Percentiles rank a stretch among this genome's conserved stretches.
Conservation (phyloP, 345 rosid species). For the Citrus glauca region DNA sequence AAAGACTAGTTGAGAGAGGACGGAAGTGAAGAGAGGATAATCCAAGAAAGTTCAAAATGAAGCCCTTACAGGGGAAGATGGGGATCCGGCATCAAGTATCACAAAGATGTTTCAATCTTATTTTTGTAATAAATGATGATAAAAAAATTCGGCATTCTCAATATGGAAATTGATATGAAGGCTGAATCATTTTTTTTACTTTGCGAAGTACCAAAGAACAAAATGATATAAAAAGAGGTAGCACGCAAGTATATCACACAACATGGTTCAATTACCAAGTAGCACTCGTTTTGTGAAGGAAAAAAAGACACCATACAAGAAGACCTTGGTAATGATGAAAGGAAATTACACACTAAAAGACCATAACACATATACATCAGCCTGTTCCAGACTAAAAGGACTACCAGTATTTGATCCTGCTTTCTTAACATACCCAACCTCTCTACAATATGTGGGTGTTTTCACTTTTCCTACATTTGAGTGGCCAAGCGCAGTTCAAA, state of each 20-base stretch:
- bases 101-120: not conserved
- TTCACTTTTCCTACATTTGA: not conserved
- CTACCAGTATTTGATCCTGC: slow-evolving; percentile 1
- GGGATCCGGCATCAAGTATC: not conserved
- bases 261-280: not conserved
- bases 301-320: not conserved
- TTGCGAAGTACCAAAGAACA: not conserved
- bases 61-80: not conserved
- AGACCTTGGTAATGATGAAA: not conserved
- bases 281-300: not conserved
- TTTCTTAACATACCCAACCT: slow-evolving; percentile 12
- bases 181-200: not conserved
- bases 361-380: not conserved
- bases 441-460: not conserved
- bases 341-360: not conserved
- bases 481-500: slow-evolving; percentile 39
- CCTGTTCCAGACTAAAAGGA: not conserved
- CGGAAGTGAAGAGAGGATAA: too few relatives aligned
- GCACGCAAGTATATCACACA: not conserved
- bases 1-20: too few relatives aligned
- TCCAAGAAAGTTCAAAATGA: too few relatives aligned
- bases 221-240: not conserved
- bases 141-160: not conserved
- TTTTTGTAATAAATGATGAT: not conserved
- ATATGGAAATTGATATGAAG: not conserved